Evolutionary conservation across 108 stramenopile genomes (phyloP), one percentile per base, ranked within the genome.

Genomic region (Fistulifera pelliculosa): DNA sequence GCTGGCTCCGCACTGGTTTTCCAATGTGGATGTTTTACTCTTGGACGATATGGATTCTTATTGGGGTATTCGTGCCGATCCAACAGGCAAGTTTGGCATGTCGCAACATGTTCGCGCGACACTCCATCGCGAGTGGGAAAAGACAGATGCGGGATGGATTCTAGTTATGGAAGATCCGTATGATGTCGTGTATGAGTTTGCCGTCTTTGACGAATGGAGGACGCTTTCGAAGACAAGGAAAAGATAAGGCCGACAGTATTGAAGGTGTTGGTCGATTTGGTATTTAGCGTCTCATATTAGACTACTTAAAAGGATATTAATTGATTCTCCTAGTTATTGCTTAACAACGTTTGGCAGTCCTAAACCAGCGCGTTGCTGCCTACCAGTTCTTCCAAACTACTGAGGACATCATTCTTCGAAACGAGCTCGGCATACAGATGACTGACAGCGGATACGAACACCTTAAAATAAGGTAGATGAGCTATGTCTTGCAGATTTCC

Each of bases 221-320:
- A 70, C 55, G 64, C 74, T 21, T 88, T 84, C 55, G 65, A 71
- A 53, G 73, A 74, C 41, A 70, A 73, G 25, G 61, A 68, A 17
- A 54, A 57, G 41, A 61, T 54, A 54, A 66, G 14, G 67, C 70
- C 19, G 66, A 81, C 49, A 47, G 52, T 5, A 43, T 52, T 27
- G 70, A 73, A 28, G 85, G 85, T 16, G 74, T 87, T 41, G 85
- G 85, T 43, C 64, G 68, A 7, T 87, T 83, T 65, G 85, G 81
- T 27, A 43, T 80, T 28, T 87, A 63, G 54, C 4, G n/a, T 23
- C 16, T 52, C 8, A 42, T 21, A 21, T 5, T 5, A 45, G 11
- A 45, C 11, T 45, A 35, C n/a, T n/a, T n/a, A n/a, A n/a, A n/a
- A n/a, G n/a, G n/a, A n/a, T n/a, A n/a, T n/a, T n/a, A 8, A 35